A percentile compares a stretch with the other conserved stretches of the same genome.
Evolutionary conservation across 164 flowering plant genomes (phyloP).

Genomic region (Umbellularia californica): DNA sequence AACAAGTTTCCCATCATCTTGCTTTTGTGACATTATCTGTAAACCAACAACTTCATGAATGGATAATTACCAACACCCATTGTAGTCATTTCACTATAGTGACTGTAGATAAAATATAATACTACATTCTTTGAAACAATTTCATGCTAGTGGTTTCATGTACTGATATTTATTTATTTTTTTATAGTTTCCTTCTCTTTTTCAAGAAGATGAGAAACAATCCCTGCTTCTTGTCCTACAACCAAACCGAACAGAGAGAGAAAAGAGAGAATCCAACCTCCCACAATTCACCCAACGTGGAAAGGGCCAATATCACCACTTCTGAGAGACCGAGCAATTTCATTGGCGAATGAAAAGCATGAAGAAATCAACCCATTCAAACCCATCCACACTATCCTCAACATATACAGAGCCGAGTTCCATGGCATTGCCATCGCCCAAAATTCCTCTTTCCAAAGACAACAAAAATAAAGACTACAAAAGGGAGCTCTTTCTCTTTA

Average conservation of each 20-base stretch:
- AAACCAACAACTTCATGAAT: too few relatives aligned
- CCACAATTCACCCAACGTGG: conserved; percentile 53
- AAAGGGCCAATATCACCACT: conserved; percentile 78
- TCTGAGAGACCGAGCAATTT: conserved; percentile 61
- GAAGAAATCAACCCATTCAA: conserved; percentile 68
- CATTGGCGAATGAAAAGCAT: conserved; percentile 70
- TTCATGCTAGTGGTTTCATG: too few relatives aligned
- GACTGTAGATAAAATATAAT: too few relatives aligned
- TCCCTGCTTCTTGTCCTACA: too few relatives aligned
- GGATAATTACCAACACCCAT: too few relatives aligned
- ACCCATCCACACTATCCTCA: conserved; percentile 62
- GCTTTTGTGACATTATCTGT: too few relatives aligned
- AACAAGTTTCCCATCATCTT: too few relatives aligned
- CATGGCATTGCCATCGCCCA: conserved; percentile 63
- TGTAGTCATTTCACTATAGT: too few relatives aligned
- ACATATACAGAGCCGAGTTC: conserved; percentile 50
- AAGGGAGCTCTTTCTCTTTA: background rate
- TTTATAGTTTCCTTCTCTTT: too few relatives aligned
- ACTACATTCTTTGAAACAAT: too few relatives aligned
- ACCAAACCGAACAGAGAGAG: background rate
- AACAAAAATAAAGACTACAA: background rate
- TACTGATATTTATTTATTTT: too few relatives aligned
- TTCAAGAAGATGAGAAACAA: too few relatives aligned
- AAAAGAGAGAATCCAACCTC: conserved; percentile 3
- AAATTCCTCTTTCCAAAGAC: background rate